phyloP scores from a whole-genome alignment of 2,329 filamentous ascomycete genomes.

The Fusarium nelsonii region DNA sequence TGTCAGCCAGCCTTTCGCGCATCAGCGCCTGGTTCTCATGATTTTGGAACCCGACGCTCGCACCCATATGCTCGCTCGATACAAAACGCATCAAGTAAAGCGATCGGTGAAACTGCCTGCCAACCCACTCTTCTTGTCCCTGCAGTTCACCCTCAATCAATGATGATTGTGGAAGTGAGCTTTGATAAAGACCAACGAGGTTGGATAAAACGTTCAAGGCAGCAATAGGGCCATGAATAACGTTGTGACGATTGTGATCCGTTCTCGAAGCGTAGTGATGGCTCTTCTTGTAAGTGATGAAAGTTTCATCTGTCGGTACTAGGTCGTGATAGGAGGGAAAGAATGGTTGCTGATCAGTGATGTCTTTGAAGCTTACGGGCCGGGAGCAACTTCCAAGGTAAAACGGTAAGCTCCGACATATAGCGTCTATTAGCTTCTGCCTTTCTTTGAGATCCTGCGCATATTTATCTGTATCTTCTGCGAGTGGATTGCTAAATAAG shows the following conservation, averaged over 20 bases:
- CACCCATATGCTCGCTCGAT: not conserved
- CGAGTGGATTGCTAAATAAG: not conserved
- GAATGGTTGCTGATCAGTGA: not conserved
- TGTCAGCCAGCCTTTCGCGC: not conserved
- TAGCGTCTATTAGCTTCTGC: conserved; percentile 7
- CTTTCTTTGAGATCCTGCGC: rapidly evolving
- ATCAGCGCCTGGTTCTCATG: too few relatives aligned
- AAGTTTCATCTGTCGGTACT: not conserved
- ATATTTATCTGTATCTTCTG: rapidly evolving
- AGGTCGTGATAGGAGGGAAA: conserved; percentile 35
- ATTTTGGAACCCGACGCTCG: rapidly evolving
- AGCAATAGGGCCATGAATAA: conserved; percentile 18
- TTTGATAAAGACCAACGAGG: not conserved
- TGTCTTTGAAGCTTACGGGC: not conserved
- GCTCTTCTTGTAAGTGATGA: not conserved
- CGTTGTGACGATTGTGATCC: conserved; percentile 29
- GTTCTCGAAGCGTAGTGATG: conserved; percentile 8
- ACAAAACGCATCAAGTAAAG: not conserved
- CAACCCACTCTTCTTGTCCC: not conserved
- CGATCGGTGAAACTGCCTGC: not conserved
- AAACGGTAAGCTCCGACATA: conserved; percentile 35
- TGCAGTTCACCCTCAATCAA: not conserved
- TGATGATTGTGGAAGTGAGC: too few relatives aligned
- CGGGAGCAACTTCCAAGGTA: conserved; percentile 29
- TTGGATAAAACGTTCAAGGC: conserved; percentile 16